Conservation (phyloP, 2,329 filamentous ascomycete species). For the Phyllosticta ampelicida region DNA sequence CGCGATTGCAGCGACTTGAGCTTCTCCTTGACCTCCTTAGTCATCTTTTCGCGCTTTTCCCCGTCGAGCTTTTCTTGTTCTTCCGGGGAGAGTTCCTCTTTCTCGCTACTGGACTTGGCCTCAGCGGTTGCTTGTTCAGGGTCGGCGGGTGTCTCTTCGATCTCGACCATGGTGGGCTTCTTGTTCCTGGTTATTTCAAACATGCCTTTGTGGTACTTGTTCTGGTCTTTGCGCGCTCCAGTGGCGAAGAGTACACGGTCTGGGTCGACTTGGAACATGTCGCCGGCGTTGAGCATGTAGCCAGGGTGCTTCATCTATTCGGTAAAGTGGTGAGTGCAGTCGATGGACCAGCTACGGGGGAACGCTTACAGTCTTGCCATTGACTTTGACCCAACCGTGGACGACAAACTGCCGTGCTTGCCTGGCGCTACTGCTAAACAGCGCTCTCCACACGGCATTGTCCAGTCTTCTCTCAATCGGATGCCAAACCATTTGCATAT, state of each 20-base stretch:
- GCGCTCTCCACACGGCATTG: slow-evolving; percentile 82
- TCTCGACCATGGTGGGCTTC: slow-evolving; percentile 15
- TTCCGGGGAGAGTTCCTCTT: slow-evolving; percentile 31
- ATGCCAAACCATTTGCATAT: slow-evolving; percentile 93
- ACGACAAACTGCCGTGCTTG: slow-evolving; percentile 92
- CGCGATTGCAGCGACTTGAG: slow-evolving; percentile 31
- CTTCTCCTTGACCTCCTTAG: slow-evolving; percentile 3
- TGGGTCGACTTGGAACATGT: slow-evolving; percentile 93
- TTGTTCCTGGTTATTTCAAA: slow-evolving; percentile 11
- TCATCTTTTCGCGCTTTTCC: slow-evolving; percentile 18
- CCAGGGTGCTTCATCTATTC: slow-evolving; percentile 77
- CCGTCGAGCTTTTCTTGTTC: slow-evolving; percentile 21
- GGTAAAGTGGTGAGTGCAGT: neutral
- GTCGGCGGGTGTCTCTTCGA: slow-evolving; percentile 14
- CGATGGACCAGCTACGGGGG: neutral
- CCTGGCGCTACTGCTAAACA: slow-evolving; percentile 87
- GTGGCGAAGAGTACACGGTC: slow-evolving; percentile 84
- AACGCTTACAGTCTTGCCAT: slow-evolving; percentile 74
- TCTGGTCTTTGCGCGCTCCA: slow-evolving; percentile 54
- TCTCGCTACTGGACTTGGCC: slow-evolving; percentile 37
- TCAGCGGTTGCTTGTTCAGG: slow-evolving; percentile 22
- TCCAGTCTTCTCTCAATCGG: slow-evolving; percentile 85
- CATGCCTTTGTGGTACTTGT: neutral
- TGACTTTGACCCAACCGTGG: slow-evolving; percentile 88
- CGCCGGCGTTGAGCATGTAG: slow-evolving; percentile 90